Conservation (phyloP, 2,329 filamentous ascomycete genomes). For the Blumeria graminis region DNA sequence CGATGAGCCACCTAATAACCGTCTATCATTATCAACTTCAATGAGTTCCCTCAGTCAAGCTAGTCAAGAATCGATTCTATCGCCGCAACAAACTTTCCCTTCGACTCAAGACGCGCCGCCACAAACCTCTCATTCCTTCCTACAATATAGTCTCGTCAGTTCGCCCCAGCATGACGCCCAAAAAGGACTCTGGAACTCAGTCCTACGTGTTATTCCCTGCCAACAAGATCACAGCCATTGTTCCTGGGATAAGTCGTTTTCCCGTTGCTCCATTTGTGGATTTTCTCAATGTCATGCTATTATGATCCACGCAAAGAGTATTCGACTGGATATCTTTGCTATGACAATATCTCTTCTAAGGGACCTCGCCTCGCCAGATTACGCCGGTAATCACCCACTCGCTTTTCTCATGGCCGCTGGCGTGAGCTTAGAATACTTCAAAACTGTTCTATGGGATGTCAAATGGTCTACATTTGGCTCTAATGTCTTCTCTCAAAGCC, state of each 20-base stretch:
- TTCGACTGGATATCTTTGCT: conserved; percentile 5
- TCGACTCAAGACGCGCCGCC: too few species aligned
- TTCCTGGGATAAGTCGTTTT: conserved; percentile 6
- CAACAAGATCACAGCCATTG: conserved; percentile 6
- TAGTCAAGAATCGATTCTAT: too few species aligned
- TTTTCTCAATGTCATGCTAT: conserved; percentile 9
- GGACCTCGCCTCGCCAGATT: conserved; percentile 5
- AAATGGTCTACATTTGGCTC: conserved; percentile 3
- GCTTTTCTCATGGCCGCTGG: conserved; percentile 9
- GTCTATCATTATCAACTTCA: too few species aligned
- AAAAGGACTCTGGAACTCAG: conserved; percentile 7
- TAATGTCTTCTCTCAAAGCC: conserved; percentile 9
- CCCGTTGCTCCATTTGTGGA: conserved; percentile 6
- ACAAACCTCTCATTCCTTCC: too few species aligned
- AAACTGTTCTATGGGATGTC: conserved; percentile 3
- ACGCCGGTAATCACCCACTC: conserved; percentile 8
- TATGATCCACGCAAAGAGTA: conserved; percentile 8
- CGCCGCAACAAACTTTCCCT: too few species aligned
- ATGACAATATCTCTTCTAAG: conserved; percentile 5
- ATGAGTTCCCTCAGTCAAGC: too few species aligned
- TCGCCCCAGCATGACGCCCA: conserved; percentile 6
- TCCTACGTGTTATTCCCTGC: conserved; percentile 8
- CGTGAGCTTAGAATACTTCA: conserved; percentile 9
- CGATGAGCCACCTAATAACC: too few species aligned
- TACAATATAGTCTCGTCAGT: not conserved